phyloP scores from a whole-genome alignment of 306 rosid species.

The Quercus alba region DNA sequence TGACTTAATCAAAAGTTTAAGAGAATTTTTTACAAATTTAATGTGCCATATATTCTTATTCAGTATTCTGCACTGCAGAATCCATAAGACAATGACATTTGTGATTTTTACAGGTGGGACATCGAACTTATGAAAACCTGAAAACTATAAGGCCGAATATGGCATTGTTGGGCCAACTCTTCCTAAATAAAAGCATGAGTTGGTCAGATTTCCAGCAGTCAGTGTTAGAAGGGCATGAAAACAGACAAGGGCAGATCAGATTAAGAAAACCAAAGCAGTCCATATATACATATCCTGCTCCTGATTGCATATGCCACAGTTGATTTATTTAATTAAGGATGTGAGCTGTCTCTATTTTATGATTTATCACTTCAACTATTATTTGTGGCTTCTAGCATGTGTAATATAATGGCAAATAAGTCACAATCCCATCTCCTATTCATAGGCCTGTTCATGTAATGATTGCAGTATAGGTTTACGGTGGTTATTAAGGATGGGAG shows the following conservation, averaged over 20 bases:
- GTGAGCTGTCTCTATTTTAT: slow-evolving; percentile 24
- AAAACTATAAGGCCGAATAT: slow-evolving; percentile 95
- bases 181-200: slow-evolving; percentile 71
- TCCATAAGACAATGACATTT: slow-evolving; percentile 4
- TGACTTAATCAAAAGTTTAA: neutral
- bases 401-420: slow-evolving; percentile 41
- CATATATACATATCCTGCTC: slow-evolving; percentile 87
- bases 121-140: slow-evolving; percentile 75
- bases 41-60: neutral
- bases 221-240: slow-evolving; percentile 70
- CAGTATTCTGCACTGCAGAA: neutral
- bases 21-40: neutral
- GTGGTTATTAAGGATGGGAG: slow-evolving; percentile 27
- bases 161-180: slow-evolving; percentile 86
- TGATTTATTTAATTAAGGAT: slow-evolving; percentile 25
- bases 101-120: slow-evolving; percentile 74
- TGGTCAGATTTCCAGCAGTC: slow-evolving; percentile 78
- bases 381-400: slow-evolving; percentile 24
- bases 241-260: slow-evolving; percentile 85
- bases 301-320: slow-evolving; percentile 93
- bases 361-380: slow-evolving; percentile 32
- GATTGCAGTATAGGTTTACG: slow-evolving; percentile 40
- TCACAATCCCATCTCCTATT: slow-evolving; percentile 26
- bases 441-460: slow-evolving; percentile 24
- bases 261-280: slow-evolving; percentile 89